phyloP scores from a whole-genome alignment of 768 basidiomycete species.

The Postia placenta region DNA sequence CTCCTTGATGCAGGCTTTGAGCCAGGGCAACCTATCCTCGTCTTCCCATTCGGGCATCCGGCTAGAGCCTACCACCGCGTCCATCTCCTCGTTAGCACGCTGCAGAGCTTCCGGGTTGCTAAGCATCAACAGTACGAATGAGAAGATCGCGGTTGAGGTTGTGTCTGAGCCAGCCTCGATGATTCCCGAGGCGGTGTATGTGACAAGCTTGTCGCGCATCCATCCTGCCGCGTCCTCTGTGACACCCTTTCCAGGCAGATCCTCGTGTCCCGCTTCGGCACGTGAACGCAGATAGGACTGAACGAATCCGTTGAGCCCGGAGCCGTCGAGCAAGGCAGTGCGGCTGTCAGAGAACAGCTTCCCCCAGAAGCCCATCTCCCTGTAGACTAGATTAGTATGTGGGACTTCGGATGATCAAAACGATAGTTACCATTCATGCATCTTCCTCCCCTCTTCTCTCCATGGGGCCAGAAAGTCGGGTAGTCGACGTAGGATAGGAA shows the following conservation, averaged over 20 bases:
- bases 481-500: conserved; percentile 23
- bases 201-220: conserved; percentile 25
- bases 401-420: background rate
- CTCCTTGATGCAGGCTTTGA: conserved; percentile 7
- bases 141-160: conserved; percentile 20
- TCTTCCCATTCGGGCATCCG: conserved; percentile 28
- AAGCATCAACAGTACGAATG: conserved; percentile 33
- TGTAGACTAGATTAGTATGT: background rate
- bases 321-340: background rate
- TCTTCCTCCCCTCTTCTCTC: conserved; percentile 18
- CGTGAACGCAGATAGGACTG: conserved; percentile 7
- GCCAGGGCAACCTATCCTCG: conserved; percentile 1
- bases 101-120: conserved; percentile 30
- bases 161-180: conserved; percentile 29
- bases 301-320: background rate
- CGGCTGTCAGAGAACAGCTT: background rate
- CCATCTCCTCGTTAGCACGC: conserved; percentile 36
- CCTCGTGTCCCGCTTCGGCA: conserved; percentile 18
- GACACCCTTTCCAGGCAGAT: conserved; percentile 22
- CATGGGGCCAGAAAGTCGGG: conserved; percentile 23
- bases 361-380: conserved; percentile 7
- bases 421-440: conserved; percentile 20
- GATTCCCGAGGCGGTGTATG: conserved; percentile 24
- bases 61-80: conserved; percentile 30
- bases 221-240: conserved; percentile 21